These are phyloP conservation scores for Sphaerulina musiva DNA, from an alignment of 2,329 filamentous ascomycete species.

Conservation along the genomic window DNA sequence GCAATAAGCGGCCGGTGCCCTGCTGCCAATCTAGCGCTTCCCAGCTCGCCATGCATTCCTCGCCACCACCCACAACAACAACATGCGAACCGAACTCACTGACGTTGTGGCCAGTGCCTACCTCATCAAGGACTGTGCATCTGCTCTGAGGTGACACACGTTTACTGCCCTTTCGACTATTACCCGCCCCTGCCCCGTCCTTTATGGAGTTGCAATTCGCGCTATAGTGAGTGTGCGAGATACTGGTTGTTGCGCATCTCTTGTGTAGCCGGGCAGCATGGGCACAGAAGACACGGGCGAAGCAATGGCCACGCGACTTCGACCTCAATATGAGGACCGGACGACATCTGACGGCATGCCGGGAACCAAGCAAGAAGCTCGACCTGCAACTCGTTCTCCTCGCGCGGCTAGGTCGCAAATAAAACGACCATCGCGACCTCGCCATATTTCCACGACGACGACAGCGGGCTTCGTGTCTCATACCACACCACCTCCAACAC, in stretches of 20 bases:
- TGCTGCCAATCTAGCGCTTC: conserved; percentile 1
- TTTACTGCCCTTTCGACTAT: not conserved
- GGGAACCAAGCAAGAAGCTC: conserved; percentile 6
- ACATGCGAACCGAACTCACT: conserved; percentile 10
- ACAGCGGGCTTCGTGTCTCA: conserved; percentile 21
- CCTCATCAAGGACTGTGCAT: not conserved
- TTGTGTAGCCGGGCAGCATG: not conserved
- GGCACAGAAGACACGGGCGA: not conserved
- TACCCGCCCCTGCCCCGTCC: conserved; percentile 1
- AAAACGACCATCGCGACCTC: conserved; percentile 9
- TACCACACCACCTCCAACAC: conserved; percentile 20
- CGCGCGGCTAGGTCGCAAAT: conserved; percentile 1
- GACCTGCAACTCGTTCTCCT: conserved; percentile 5
- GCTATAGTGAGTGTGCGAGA: not conserved
- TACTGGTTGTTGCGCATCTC: not conserved
- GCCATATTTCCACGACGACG: conserved; percentile 6
- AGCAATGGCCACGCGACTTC: not conserved
- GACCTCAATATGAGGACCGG: conserved; percentile 10
- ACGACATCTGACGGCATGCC: conserved; percentile 4
- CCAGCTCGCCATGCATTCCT: conserved; percentile 16
- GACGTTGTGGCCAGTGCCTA: conserved; percentile 9
- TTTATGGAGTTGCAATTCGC: conserved; percentile 4
- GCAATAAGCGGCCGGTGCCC: not conserved
- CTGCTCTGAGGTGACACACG: not conserved
- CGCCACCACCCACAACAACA: conserved; percentile 3